Conservation (phyloP, 2,329 filamentous ascomycete genomes). For the Colletotrichum magnum region DNA sequence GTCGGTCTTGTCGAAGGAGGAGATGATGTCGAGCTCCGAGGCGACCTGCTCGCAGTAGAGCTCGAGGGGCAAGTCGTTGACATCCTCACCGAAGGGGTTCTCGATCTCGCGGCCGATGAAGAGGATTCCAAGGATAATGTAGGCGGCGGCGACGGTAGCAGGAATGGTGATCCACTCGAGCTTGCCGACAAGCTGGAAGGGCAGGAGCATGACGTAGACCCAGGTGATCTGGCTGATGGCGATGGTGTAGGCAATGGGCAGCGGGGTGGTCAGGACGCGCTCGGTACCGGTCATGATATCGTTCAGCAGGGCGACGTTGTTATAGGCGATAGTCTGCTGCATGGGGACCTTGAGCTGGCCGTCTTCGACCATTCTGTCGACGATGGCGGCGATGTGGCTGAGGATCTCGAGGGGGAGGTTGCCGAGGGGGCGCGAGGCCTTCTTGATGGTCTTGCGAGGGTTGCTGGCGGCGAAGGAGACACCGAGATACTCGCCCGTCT, state of each 20-base stretch:
- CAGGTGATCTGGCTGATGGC: constrained; percentile 89
- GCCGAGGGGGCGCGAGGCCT: constrained; percentile 78
- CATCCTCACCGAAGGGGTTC: constrained; percentile 87
- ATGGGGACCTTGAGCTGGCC: constrained; percentile 69
- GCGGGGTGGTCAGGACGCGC: constrained; percentile 84
- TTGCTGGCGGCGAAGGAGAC: constrained; percentile 83
- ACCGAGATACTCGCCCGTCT: constrained; percentile 79
- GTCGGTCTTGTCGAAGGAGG: constrained; percentile 47
- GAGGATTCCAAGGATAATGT: constrained; percentile 85
- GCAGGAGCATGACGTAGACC: constrained; percentile 84
- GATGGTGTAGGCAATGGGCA: constrained; percentile 87
- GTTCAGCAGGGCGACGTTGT: constrained; percentile 74
- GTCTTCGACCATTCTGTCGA: constrained; percentile 72
- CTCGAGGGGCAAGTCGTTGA: constrained; percentile 86
- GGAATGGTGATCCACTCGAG: constrained; percentile 85
- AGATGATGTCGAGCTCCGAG: constrained; percentile 81
- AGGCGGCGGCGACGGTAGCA: constrained; percentile 78
- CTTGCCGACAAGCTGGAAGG: constrained; percentile 79
- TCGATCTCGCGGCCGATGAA: constrained; percentile 86
- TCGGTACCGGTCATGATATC: constrained; percentile 82
- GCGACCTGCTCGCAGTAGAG: constrained; percentile 82
- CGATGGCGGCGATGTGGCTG: constrained; percentile 77
- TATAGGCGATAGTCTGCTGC: constrained; percentile 73
- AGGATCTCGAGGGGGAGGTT: constrained; percentile 89
- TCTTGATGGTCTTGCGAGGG: constrained; percentile 83